Base-by-base conservation (phyloP, 139 green algal species). In the Tetratostichococcus sp. region DNA sequence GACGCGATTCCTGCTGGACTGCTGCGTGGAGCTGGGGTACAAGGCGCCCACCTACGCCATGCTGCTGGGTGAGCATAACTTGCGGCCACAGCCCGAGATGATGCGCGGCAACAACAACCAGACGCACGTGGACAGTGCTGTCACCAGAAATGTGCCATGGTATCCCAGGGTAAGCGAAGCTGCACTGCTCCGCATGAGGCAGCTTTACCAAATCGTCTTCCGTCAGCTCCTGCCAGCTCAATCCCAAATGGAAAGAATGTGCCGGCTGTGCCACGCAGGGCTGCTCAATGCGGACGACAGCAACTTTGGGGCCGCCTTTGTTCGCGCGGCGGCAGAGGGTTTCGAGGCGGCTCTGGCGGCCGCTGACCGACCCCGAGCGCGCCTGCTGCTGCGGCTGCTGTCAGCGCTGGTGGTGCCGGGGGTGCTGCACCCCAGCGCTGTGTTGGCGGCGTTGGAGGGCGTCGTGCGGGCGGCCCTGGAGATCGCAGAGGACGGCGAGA, bases 11-110 rank as follows among this genome's bases (percentile, higher is more conserved):
- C 67, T 94, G 26, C 57, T 93, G 33, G 87, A 95, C 77, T 92
- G 85, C 70, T 80, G 80, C n/a, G 76, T 86, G 31, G 83, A 94
- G 73, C 67, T 95, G 22, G 74, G 82, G 16, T 77, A 83, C 70
- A 96, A 96, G 76, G 89, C 85, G 2, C 82, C 83, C 0, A 74
- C 92, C 58, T 96, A 95, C 66, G 85, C 86, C 8, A 79, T 92
- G 26, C 79, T 96, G 21, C 75, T 89, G 14, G 91, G 90, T 92
- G 77, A 80, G 84, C 35, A 69, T 91, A 34, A 65, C 86, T 22
- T 83, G 86, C 65, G 70, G 58, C 16, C 74, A 83, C 59, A n/a
- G n/a, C n/a, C n/a, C n/a, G n/a, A n/a, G n/a, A n/a, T n/a, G n/a
- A n/a, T n/a, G n/a, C n/a, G n/a, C n/a, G n/a, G n/a, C n/a, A n/a